Base-by-base conservation (phyloP, 495 filamentous ascomycete species). In the Xylaria curta region DNA sequence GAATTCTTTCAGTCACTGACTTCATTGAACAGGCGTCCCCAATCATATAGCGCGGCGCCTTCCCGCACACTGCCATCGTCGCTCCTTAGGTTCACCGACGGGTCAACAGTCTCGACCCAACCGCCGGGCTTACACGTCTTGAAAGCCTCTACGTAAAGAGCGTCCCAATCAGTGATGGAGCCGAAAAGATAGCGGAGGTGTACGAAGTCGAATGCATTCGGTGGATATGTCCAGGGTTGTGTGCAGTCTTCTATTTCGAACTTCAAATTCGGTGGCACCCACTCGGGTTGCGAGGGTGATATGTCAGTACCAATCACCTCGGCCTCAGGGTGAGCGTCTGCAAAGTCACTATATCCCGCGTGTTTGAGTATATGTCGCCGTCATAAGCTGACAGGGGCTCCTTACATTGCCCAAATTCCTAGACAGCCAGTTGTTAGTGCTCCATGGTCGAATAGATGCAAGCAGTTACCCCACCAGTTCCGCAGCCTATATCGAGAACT, bases 121-220 rank as follows among this genome's bases (percentile, higher is more conserved):
- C 76, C 78, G 44, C 78, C 78, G 12, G 78, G 78, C 38, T 71
- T 72, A 21, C 70, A 68, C 12, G 61, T 40, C 17, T 73, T 74
- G 59, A 64, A 75, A 19, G 71, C 69, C 47, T 77, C 65, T 17
- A 13, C 10, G 58, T 72, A 72, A 12, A 84, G 83, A 19, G 73
- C 79, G 5, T 82, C 75, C 90, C 91, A 92, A 76, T 92, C 85
- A 21, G 72, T 73, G 59, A 92, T 83, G 28, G 82, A 84, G 40
- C 87, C 88, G 68, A 86, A 84, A 38, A 92, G 76, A 17, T 82
- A 80, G 31, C 91, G 87, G 6, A 88, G 82, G 79, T 92, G 90
- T 63, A 93, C 84, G 68, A 89, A 90, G 81, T 93, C 91, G 76
- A 92, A 92, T 61, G 78, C 74, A 61, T 87, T 78, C 7, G 79